phyloP scores from a whole-genome alignment of 1,284 basidiomycete genomes.

The Thecaphora thlaspeos region DNA sequence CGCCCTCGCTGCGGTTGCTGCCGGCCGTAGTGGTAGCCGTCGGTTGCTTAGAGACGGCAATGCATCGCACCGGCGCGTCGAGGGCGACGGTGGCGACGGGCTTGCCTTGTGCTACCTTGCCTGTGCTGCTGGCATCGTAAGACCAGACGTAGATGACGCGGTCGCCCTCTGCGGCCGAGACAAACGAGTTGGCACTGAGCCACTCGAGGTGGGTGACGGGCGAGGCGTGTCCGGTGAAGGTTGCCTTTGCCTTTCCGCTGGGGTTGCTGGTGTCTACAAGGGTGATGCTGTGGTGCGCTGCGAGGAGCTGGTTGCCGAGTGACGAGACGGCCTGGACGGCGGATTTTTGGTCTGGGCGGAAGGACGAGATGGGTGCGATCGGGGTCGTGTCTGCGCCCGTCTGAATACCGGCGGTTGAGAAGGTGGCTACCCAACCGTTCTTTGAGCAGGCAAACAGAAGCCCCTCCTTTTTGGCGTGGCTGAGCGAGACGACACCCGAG shows the following conservation, averaged over 20 bases:
- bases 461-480: constrained; percentile 13
- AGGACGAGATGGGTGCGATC: constrained; percentile 19
- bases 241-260: constrained; percentile 10
- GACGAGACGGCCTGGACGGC: constrained; percentile 26
- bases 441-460: constrained; percentile 36
- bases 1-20: not conserved
- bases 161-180: constrained; percentile 73
- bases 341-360: constrained; percentile 31
- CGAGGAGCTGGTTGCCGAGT: constrained; percentile 18
- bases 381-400: constrained; percentile 16
- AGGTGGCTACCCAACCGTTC: constrained; percentile 39
- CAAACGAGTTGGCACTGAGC: constrained; percentile 60
- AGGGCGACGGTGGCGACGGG: constrained; percentile 56
- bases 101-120: constrained; percentile 14
- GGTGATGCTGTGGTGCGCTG: constrained; percentile 44
- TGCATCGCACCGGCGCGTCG: constrained; percentile 56
- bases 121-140: constrained; percentile 57
- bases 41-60: constrained; percentile 35
- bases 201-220: constrained; percentile 48
- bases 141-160: constrained; percentile 71
- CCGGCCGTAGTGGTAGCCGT: no score
- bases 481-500: constrained; percentile 30
- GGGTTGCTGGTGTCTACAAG: constrained; percentile 14
- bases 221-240: constrained; percentile 47
- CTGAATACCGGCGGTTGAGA: constrained; percentile 23